These are phyloP conservation scores for Wickerhamiella alocasiicola DNA, from an alignment of 805 yeast genomes.

Conservation along the genomic window DNA sequence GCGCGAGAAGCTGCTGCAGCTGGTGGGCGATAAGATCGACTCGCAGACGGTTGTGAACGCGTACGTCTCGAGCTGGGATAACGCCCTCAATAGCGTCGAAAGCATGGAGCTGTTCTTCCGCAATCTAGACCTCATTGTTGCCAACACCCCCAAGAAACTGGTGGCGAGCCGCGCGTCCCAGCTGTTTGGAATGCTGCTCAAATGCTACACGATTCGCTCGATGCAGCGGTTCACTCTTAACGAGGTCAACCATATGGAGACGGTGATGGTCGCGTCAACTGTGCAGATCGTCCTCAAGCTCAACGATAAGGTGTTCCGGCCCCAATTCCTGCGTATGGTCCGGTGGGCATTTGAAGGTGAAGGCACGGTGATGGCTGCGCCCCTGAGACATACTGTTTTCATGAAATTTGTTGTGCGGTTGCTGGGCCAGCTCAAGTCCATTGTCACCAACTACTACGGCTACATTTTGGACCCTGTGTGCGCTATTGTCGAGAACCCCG, in stretches of 20 bases:
- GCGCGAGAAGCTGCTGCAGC: constrained; percentile 36
- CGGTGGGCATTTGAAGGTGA: constrained; percentile 90
- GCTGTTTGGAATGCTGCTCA: constrained; percentile 56
- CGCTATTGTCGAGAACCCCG: constrained; percentile 10
- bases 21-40: constrained; percentile 57
- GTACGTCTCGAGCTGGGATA: constrained; percentile 50
- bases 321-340: constrained; percentile 71
- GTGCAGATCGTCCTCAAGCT: constrained; percentile 73
- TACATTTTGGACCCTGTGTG: constrained; percentile 69
- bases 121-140: constrained; percentile 53
- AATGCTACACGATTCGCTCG: constrained; percentile 58
- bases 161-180: constrained; percentile 58
- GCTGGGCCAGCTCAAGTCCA: constrained; percentile 72
- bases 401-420: constrained; percentile 76
- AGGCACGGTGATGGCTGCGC: constrained; percentile 31
- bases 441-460: constrained; percentile 78
- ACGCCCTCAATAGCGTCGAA: constrained; percentile 24
- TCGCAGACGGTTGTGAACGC: constrained; percentile 48
- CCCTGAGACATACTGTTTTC: constrained; percentile 55
- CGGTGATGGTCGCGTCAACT: constrained; percentile 59
- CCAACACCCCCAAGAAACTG: constrained; percentile 54
- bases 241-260: constrained; percentile 69
- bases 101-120: constrained; percentile 61
- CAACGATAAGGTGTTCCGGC: constrained; percentile 88
- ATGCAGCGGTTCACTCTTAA: constrained; percentile 49